Percentiles rank a stretch among this genome's conserved stretches.
Conservation (phyloP, 192 early-diverging fungal genomes). For the Allomyces macrogynus region DNA sequence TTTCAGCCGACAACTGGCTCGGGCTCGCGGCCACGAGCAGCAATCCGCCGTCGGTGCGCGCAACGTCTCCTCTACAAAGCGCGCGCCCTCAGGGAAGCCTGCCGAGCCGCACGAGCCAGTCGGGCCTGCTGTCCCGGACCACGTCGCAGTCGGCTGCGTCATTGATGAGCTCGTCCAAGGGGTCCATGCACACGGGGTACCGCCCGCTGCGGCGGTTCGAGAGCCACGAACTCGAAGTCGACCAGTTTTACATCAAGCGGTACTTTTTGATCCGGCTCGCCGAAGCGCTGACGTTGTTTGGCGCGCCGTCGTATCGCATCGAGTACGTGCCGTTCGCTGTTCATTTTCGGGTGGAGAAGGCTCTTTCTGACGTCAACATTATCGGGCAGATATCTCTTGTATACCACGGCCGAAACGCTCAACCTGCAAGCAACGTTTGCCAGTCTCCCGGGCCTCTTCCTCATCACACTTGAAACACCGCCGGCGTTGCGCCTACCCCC, state of each 20-base stretch:
- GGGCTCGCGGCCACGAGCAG: too few species aligned
- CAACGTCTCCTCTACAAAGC: too few species aligned
- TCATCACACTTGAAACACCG: neutral
- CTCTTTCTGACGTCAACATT: neutral
- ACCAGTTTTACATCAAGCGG: neutral
- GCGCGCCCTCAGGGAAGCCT: too few species aligned
- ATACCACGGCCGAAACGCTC: neutral
- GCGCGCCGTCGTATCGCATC: neutral
- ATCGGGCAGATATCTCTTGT: neutral
- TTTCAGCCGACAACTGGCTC: too few species aligned
- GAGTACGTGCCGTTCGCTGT: neutral
- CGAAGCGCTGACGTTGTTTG: neutral
- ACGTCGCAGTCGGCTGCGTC: too few species aligned
- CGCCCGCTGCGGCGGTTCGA: too few species aligned
- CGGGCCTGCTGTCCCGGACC: too few species aligned
- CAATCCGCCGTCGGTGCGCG: too few species aligned
- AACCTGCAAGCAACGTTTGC: neutral
- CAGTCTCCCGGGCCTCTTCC: neutral
- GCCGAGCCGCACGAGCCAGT: too few species aligned
- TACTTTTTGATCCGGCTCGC: neutral
- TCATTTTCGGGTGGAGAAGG: too few species aligned
- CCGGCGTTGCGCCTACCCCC: neutral
- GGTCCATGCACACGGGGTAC: too few species aligned
- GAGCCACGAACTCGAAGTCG: neutral
- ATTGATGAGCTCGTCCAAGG: too few species aligned